Base-by-base conservation (phyloP, 768 basidiomycete species). In the Psilocybe cubensis region DNA sequence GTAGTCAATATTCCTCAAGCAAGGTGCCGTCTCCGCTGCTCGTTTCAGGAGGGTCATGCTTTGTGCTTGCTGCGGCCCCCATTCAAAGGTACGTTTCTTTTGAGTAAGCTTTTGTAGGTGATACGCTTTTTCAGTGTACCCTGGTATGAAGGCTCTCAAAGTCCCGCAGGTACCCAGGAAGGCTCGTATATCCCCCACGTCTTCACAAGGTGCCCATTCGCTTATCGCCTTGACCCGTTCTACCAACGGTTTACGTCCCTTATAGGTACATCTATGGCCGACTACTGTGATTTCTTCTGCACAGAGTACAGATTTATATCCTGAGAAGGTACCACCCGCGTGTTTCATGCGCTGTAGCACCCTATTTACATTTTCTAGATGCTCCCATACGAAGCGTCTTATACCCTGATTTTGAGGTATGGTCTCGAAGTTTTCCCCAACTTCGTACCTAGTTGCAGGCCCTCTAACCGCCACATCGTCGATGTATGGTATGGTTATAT, bases 371-470 rank as follows among this genome's bases (percentile, higher is more conserved):
- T 68, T 62, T 1, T 54, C 12, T 79, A n/a, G n/a, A n/a, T n/a
- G n/a, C n/a, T n/a, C n/a, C n/a, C n/a, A n/a, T n/a, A n/a, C n/a
- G n/a, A n/a, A 80, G 0, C 65, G 46, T 0, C 67, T 46, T 3
- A 79, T 75, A 0, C 72, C 69, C 0, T 49, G 53, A 53, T 79
- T 80, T 2, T 69, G 66, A 0, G 68, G 64, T 0, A 79, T 69
- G 0, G 65, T 74, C 40, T 80, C 68, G 51, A 63, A 74, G 0
- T 3, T 68, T 12, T 72, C 67, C 0, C 68, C 18, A 0, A 47
- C n/a, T 5, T 61, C 68, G 38, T 70, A 72, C 6, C 58, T 38
- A 8, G 63, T 68, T 3, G 29, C 41, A 5, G 65, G 61, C 4
- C 70, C 70, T 50, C 60, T 42, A 3, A 68, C 53, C 7, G 58